Evolutionary conservation across 495 filamentous ascomycete genomes (phyloP), one percentile per base, ranked within the genome.

Genomic region (Eremomyces bilateralis): DNA sequence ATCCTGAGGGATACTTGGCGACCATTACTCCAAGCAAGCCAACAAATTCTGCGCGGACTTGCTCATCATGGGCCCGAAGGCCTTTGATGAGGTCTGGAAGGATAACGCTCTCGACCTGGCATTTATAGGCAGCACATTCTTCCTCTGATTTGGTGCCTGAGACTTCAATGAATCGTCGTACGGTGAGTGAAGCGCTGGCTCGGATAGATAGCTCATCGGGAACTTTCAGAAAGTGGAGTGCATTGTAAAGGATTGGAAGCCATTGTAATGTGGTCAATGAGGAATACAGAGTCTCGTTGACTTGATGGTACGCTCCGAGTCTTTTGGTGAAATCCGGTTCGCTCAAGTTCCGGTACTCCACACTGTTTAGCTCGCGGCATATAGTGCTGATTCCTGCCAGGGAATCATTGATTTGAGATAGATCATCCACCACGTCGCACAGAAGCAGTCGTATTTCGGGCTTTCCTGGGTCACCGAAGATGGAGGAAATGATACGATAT

Each of bases 381-480:
- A 95, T 58, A 6, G 53, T 53, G 8, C 83, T 78, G 37, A 78
- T 64, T 37, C 73, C 65, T 21, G 53, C 40, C 2, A 77, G 62
- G 11, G 67, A 59, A 11, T 61, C 39, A 41, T 80, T 71, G 17
- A 65, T 65, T 3, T 58, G 48, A 13, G 77, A 69, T 42, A 90
- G 70, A 19, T 73, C 73, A 17, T 54, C 52, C 15, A 94, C 54
- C 10, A 93, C 75, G 34, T 67, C 59, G 16, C 76, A 73, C 16
- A 95, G 53, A 0, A 73, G 61, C 38, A 71, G 58, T 36, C 88
- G 63, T 46, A 77, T 84, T 18, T 58, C 47, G 27, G 73, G 68
- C 47, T 92, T 83, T 42, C 69, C 76, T 61, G 92, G 90, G 51
- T 73, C 90, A 27, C 77, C 75, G 38, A 90, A 94, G 30, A 91